Evolutionary conservation across 768 basidiomycete genomes (phyloP).

Genomic region (Mycena amicta): DNA sequence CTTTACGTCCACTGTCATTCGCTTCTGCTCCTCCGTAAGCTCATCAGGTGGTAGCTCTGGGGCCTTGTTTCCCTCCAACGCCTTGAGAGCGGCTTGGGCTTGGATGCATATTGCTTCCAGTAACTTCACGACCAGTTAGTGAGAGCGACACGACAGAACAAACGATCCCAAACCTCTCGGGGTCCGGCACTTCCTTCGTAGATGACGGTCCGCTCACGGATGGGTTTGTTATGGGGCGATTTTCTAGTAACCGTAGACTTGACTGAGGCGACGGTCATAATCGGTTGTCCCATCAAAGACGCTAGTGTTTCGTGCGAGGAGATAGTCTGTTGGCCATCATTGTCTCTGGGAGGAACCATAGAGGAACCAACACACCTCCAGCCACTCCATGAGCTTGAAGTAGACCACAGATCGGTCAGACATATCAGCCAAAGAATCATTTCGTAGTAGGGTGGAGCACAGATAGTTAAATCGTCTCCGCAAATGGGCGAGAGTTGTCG

Average conservation of each 20-base stretch:
- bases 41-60: conserved; percentile 54
- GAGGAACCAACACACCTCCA: conserved; percentile 60
- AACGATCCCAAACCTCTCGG: conserved; percentile 50
- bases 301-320: conserved; percentile 92
- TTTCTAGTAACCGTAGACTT: conserved; percentile 66
- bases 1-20: conserved; percentile 70
- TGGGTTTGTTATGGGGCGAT: conserved; percentile 44
- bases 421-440: conserved; percentile 95
- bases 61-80: conserved; percentile 67
- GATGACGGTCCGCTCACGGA: conserved; percentile 79
- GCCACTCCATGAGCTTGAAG: conserved; percentile 89
- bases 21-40: conserved; percentile 88
- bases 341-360: not conserved
- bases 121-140: conserved; percentile 34
- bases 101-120: conserved; percentile 92
- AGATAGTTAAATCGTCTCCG: conserved; percentile 89
- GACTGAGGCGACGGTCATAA: conserved; percentile 79
- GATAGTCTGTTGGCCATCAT: conserved; percentile 61
- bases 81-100: conserved; percentile 89
- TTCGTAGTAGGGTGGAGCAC: conserved; percentile 81
- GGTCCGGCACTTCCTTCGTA: conserved; percentile 93
- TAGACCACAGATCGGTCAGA: conserved; percentile 84
- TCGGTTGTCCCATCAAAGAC: conserved; percentile 97
- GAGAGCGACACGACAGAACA: not conserved
- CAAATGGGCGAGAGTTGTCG: conserved; percentile 89